These are phyloP conservation scores for Polyplosphaeria fusca DNA, from an alignment of 495 filamentous ascomycete genomes.

Conservation along the genomic window DNA sequence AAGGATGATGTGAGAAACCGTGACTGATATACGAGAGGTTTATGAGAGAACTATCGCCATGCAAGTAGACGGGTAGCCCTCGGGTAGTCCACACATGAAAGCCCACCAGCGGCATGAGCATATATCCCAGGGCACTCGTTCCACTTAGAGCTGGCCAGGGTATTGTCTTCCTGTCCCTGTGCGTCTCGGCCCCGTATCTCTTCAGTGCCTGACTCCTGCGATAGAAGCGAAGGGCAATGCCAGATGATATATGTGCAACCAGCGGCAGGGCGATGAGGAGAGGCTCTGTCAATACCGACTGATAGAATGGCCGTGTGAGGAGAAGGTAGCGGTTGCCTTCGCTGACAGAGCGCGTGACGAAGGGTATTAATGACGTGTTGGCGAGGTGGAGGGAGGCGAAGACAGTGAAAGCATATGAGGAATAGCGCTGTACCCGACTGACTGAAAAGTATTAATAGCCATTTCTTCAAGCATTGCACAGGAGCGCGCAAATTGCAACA, in stretches of 20 bases:
- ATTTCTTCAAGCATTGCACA: background rate
- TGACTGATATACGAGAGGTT: slow-evolving; percentile 81
- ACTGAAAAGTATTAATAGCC: slow-evolving; percentile 52
- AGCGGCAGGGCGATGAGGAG: slow-evolving; percentile 61
- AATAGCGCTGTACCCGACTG: slow-evolving; percentile 76
- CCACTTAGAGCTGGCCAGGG: slow-evolving; percentile 68
- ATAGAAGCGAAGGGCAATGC: slow-evolving; percentile 70
- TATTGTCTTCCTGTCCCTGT: slow-evolving; percentile 41
- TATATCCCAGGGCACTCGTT: slow-evolving; percentile 65
- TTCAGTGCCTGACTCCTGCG: slow-evolving; percentile 62
- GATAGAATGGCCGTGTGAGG: slow-evolving; percentile 70
- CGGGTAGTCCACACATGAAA: slow-evolving; percentile 72
- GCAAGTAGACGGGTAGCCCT: slow-evolving; percentile 64
- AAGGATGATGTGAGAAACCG: slow-evolving; percentile 68
- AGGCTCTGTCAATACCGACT: slow-evolving; percentile 66
- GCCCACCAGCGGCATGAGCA: slow-evolving; percentile 58
- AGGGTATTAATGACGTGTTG: slow-evolving; percentile 62
- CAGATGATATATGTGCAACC: slow-evolving; percentile 57
- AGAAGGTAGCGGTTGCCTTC: slow-evolving; percentile 57
- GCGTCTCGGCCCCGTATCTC: slow-evolving; percentile 64
- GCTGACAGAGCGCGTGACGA: slow-evolving; percentile 54
- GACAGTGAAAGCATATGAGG: slow-evolving; percentile 76
- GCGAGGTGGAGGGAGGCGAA: slow-evolving; percentile 76
- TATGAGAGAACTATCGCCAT: slow-evolving; percentile 79
- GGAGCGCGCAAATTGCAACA: background rate